Evolutionary conservation across 805 yeast genomes (phyloP), one percentile per base, ranked within the genome.

Genomic region (Wickerhamiella kurtzmanii): DNA sequence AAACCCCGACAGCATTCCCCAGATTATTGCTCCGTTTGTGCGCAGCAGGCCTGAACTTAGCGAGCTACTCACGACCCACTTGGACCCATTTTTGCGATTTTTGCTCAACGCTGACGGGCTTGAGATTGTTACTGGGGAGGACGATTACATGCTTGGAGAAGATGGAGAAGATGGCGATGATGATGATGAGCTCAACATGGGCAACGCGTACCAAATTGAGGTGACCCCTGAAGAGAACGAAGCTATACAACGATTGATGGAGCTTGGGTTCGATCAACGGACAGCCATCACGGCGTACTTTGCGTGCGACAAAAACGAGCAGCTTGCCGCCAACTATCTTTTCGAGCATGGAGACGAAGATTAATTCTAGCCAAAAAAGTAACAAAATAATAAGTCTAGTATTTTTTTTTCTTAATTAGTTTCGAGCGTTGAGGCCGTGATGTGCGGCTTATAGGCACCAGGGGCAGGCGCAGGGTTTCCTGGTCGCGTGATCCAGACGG

Each of bases 291-390:
- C 88, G 69, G 95, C 94, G 25, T 92, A 85, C 68, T 80, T 92
- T 73, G 97, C 97, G 38, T 92, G 98, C 66, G 98, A 92, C 60
- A 89, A 87, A 68, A 86, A 92, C 66, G 98, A 92, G 69, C 96
- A 89, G 69, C 75, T 85, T 58, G 87, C 98, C 39, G 98, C 97
- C 19, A 92, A 92, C 68, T 76, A 86, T 60, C 71, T 92, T 56
- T 83, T 92, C 46, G 73, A 68, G 56, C 68, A 69, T 47, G 71
- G 67, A 19, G 28, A 49, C 40, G 59, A 55, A 9, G 51, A 49
- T 9, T 48, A 38, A 20, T 3, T 16, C 5, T 44, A 32, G 35
- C 11, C 35, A 32, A 32, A 32, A 32, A 32, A 11, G 35, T 11
- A 32, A 32, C 35, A 11, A 32, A 32, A 11, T 32, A 15, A 11